Base-by-base conservation (phyloP, 306 rosid genomes). In the Vicia faba region DNA sequence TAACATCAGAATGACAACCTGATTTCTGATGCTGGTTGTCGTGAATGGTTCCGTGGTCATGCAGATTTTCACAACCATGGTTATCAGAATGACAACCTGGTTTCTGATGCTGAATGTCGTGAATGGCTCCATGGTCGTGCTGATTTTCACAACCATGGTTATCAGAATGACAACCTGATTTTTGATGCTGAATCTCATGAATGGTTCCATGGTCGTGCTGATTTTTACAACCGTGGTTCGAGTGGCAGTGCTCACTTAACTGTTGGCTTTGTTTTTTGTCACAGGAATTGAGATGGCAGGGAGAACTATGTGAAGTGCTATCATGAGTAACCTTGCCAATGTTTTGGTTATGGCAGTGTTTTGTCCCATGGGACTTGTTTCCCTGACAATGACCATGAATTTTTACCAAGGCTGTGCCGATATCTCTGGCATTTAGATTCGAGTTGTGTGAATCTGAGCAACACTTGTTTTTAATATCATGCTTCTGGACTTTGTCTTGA, bases 401-500 rank as follows among this genome's bases (percentile, higher is more conserved):
- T 11, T 55, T 39, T 4, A 11, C 4, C 19, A 70, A 33, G 57
- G 10, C 72, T 20, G 61, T 66, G 44, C 15, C 9, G 10, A 13
- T 56, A 18, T 70, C 66, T 78, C 81, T 64, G 23, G 51, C 33
- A 31, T 46, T 48, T 33, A 44, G 58, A 61, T 61, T 71, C 62
- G 45, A 9, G 31, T 39, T 41, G 46, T 45, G 79, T 41, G 78
- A 71, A 5, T 53, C 70, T 23, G 66, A 74, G 71, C 74, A 44
- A 70, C 51, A 25, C 43, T 73, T 55, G 36, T 45, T 56, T 55
- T 81, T 77, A 6, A n/a, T 48, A 38, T 69, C 68, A 45, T 70
- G 88, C 11, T 67, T 82, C 36, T 75, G 76, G 20, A 59, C 19
- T 77, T 56, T 76, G 29, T 67, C 75, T 57, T 63, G 72, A 14